Conservation (phyloP, 345 rosid species). For the Boechera stricta region DNA sequence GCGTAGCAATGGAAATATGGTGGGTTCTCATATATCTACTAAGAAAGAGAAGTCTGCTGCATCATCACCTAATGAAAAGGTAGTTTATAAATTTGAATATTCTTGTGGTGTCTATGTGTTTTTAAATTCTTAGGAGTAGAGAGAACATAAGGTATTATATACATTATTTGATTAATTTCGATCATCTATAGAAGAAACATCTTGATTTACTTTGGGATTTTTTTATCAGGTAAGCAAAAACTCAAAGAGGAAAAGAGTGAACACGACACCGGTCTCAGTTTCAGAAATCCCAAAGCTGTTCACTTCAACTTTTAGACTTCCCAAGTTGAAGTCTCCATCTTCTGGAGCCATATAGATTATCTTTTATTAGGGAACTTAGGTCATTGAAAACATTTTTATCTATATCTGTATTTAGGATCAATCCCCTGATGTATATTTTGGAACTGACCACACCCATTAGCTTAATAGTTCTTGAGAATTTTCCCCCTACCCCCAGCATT, state of each 20-base stretch:
- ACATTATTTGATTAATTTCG: not conserved
- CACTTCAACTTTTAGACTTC: conserved; percentile 70
- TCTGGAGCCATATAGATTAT: conserved; percentile 37
- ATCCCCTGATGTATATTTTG: conserved; percentile 10
- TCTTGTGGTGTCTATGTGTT: not conserved
- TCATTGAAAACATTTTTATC: conserved; percentile 25
- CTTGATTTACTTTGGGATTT: conserved; percentile 26
- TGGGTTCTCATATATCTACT: conserved; percentile 39
- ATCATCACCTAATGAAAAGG: conserved; percentile 55
- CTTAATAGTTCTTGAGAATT: conserved; percentile 18
- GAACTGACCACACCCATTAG: conserved; percentile 21
- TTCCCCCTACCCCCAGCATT: not conserved
- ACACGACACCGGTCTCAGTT: conserved; percentile 31
- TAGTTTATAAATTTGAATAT: conserved; percentile 36
- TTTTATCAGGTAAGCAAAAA: conserved; percentile 55
- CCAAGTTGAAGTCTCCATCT: conserved; percentile 70
- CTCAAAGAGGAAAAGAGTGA: conserved; percentile 67
- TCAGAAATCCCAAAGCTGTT: conserved; percentile 70
- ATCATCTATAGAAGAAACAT: not conserved
- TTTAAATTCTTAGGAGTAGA: not conserved
- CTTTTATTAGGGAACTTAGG: conserved; percentile 12
- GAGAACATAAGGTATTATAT: not conserved
- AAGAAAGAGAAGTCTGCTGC: conserved; percentile 51
- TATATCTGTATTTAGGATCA: conserved; percentile 39
- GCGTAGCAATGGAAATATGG: conserved; percentile 32